Evolutionary conservation across 1,139 yeast species (phyloP), one percentile per base, ranked within the genome.

Genomic region (Arxiozyma bovina): DNA sequence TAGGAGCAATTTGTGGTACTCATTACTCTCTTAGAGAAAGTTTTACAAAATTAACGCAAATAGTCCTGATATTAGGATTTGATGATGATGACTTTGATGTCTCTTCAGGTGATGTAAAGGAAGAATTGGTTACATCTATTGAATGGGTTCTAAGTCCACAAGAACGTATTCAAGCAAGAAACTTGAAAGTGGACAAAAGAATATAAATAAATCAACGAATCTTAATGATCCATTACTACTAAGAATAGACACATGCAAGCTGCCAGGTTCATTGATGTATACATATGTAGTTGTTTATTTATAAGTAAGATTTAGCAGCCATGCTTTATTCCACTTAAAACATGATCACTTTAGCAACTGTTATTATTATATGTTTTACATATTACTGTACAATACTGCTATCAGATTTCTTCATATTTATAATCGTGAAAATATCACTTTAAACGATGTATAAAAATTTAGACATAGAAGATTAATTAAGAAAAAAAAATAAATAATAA

Each of bases 141-240:
- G 82, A 83, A 57, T 90, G 96, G 96, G 84, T 85, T 0, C 73
- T 90, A 60, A 83, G 88, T 18, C 89, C 90, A 6, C 80, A 78
- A 45, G 97, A 91, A 63, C 77, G 95, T 59, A 77, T 75, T 51
- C 76, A 73, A 63, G 86, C 79, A 56, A 82, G 78, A 69, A 71
- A 64, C 61, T 72, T 77, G 62, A 81, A 81, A 59, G 71, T 78
- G 3, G 82, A 79, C 63, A 70, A 57, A 46, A 60, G 67, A 47
- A 62, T 45, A 18, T 48, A 44, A 44, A 9, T 23, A 8, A 44
- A 9, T 44, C n/a, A 17, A 6, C 18, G 20, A 27, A 18, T 45
- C 20, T 18, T 9, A 20, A 45, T 15, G 2, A 11, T 5, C 9
- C 30, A 27, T 20, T 22, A 45, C 25, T 30, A 27, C 4, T 22